Evolutionary conservation across 768 basidiomycete genomes (phyloP), one percentile per base, ranked within the genome.

Genomic region (Rossbeevera mucosa): DNA sequence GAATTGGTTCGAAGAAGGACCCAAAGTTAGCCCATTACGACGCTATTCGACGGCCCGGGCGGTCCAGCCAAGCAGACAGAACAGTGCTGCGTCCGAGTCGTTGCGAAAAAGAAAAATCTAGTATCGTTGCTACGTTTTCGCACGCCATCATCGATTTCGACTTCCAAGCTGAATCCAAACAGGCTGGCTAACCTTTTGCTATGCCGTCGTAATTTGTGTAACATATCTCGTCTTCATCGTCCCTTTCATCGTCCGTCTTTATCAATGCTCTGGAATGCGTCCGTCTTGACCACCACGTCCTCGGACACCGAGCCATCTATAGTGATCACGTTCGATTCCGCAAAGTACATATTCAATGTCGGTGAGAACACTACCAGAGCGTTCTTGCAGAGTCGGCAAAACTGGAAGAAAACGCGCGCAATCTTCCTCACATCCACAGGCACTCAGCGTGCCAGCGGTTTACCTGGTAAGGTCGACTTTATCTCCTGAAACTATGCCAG

Each of bases 301-400:
- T 81, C 82, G 47, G 94, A 97, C 71, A 89, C 93, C 1, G 84
- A 91, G 57, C 86, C 93, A 0, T 80, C 86, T 8, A 71, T 96
- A 22, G 71, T 88, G 53, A 69, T 95, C 58, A 75, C 78, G 1
- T 94, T 93, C 65, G 86, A 89, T 58, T 74, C 78, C 48, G 85
- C 80, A 12, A 88, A 91, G 59, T 97, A 94, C 59, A 76, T 94
- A 33, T 92, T 97, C 77, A 94, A 94, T 68, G 82, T 77, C 18
- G 86, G 90, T 7, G 93, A 96, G 68, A 87, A 86, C 53, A 83
- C 86, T 2, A 84, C 82, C 40, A 74, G 94, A 30, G 72, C 86
- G 0, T 88, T 87, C 63, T 69, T 85, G 14, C 86, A 93, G 70
- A 81, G 81, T 53, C 74, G 72, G 56, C 72, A 78, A 42, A 81